Conservation (phyloP, 805 yeast genomes). For the Nadsonia fulvescens region DNA sequence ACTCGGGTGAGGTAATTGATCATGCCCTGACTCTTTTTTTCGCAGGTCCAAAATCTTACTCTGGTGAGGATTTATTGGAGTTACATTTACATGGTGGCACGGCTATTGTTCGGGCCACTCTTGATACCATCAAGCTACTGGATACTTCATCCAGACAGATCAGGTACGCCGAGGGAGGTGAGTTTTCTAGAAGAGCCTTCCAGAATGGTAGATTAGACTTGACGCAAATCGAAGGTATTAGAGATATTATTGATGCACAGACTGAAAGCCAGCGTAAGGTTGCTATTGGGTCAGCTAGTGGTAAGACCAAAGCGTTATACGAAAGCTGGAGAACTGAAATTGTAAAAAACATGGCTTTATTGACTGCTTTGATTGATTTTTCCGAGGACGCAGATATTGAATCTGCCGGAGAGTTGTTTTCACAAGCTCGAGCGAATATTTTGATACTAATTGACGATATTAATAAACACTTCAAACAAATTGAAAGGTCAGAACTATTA, state of each 20-base stretch:
- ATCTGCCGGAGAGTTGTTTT: constrained; percentile 37
- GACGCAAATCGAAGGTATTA: constrained; percentile 79
- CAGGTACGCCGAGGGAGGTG: constrained; percentile 84
- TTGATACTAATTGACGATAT: constrained; percentile 28
- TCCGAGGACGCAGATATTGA: constrained; percentile 84
- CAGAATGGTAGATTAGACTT: constrained; percentile 69
- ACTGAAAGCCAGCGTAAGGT: constrained; percentile 75
- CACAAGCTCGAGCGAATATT: constrained; percentile 29
- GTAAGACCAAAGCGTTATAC: constrained; percentile 40
- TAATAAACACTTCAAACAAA: constrained; percentile 16
- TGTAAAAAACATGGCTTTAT: constrained; percentile 46
- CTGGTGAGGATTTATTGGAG: constrained; percentile 85
- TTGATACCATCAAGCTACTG: constrained; percentile 38
- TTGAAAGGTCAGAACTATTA: constrained; percentile 28
- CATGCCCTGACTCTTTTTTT: constrained; percentile 59
- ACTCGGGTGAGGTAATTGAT: constrained; percentile 48
- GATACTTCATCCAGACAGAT: constrained; percentile 21
- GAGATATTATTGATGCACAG: constrained; percentile 81
- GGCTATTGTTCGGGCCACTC: constrained; percentile 58
- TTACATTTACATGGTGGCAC: constrained; percentile 89
- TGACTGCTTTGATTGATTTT: constrained; percentile 84
- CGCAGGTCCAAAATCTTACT: constrained; percentile 58
- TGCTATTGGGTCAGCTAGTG: constrained; percentile 56
- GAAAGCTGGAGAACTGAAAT: constrained; percentile 48
- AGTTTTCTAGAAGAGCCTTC: constrained; percentile 76